Conservation (phyloP, 768 basidiomycete genomes). For the Boletus subcaerulescens region DNA sequence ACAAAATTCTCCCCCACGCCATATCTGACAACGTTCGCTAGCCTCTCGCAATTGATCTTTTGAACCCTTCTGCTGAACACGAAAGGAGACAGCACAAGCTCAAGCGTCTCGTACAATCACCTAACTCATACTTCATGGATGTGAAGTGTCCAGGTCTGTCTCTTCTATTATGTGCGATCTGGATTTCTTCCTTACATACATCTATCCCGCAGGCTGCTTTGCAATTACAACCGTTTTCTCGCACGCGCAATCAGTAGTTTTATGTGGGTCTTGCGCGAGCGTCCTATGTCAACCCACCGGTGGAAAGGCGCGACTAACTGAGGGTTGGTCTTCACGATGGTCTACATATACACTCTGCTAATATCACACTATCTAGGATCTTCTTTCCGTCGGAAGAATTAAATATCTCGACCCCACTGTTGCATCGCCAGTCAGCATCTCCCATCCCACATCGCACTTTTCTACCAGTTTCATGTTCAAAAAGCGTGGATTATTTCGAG, state of each 20-base stretch:
- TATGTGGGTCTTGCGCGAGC: conserved; percentile 89
- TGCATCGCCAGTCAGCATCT: conserved; percentile 1
- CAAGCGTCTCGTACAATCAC: conserved; percentile 97
- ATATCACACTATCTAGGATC: conserved; percentile 57
- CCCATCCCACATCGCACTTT: not conserved
- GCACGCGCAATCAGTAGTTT: conserved; percentile 96
- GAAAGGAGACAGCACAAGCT: conserved; percentile 96
- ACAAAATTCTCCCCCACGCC: not conserved
- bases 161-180: not conserved
- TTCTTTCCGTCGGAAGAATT: conserved; percentile 98
- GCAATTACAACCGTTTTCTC: conserved; percentile 98
- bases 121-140: conserved; percentile 99
- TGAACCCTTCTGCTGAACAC: conserved; percentile 87
- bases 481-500: conserved; percentile 12
- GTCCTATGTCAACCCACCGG: conserved; percentile 98
- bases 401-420: conserved; percentile 19
- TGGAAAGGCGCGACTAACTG: conserved; percentile 96
- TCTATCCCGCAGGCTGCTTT: conserved; percentile 72
- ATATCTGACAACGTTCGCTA: conserved; percentile 31
- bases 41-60: conserved; percentile 97
- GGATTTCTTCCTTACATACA: not conserved
- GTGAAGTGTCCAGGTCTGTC: conserved; percentile 94
- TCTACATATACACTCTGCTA: conserved; percentile 1
- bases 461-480: conserved; percentile 5
- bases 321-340: conserved; percentile 56